phyloP scores from a whole-genome alignment of 768 basidiomycete species.

The Mycena vitilis region DNA sequence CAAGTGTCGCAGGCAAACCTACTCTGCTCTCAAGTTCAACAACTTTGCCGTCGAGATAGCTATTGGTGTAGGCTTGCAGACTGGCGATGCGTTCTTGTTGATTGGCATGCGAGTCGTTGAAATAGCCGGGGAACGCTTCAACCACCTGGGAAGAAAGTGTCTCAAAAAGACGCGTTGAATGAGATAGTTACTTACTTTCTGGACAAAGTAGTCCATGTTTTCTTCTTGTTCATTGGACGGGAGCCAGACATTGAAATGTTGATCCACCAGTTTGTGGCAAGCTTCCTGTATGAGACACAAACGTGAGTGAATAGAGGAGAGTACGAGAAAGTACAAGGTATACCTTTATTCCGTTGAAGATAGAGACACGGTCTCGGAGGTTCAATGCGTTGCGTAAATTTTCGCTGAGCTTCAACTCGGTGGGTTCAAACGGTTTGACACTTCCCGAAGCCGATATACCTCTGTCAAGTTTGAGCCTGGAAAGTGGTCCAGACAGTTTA shows the following conservation, averaged over 20 bases:
- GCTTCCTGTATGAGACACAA: not conserved
- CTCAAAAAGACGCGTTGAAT: not conserved
- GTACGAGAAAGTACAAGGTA: too few relatives aligned
- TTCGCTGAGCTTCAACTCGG: conserved; percentile 1
- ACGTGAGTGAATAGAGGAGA: not conserved
- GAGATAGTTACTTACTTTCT: not conserved
- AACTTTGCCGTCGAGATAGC: not conserved
- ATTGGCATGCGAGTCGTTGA: not conserved
- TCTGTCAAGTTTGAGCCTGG: too few relatives aligned
- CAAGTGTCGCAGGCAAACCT: not conserved
- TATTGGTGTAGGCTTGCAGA: not conserved
- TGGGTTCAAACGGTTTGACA: not conserved
- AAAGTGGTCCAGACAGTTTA: too few relatives aligned
- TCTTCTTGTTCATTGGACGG: not conserved
- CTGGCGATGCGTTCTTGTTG: not conserved
- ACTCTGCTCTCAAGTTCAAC: not conserved
- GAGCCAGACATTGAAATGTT: conserved; percentile 1
- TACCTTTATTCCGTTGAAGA: not conserved
- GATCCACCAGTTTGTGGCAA: conserved; percentile 8
- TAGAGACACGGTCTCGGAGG: not conserved
- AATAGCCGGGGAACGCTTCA: conserved; percentile 2
- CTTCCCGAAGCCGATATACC: not conserved
- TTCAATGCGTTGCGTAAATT: not conserved
- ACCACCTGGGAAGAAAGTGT: not conserved
- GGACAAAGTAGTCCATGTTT: not conserved